Evolutionary conservation across 176 grass and related monocot species (phyloP).

Genomic region (Oryza officinalis): DNA sequence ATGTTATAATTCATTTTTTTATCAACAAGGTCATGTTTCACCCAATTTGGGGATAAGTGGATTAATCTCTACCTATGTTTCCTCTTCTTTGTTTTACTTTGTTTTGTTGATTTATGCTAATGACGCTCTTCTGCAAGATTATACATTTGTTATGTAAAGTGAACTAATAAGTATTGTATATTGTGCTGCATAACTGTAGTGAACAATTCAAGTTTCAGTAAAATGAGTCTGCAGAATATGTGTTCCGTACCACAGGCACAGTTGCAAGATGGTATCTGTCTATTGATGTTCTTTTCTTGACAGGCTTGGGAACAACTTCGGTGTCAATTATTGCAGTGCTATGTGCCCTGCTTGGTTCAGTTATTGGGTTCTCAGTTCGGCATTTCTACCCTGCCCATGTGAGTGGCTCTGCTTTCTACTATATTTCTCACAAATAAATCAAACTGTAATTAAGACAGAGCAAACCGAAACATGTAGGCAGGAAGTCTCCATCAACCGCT

Average conservation of each 20-base stretch:
- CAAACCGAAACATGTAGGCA: constrained; percentile 56
- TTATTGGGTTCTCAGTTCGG: constrained; percentile 41
- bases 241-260: background rate
- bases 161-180: background rate
- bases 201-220: background rate
- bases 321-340: constrained; percentile 39
- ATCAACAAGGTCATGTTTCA: background rate
- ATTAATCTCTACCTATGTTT: background rate
- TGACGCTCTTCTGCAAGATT: background rate
- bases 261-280: background rate
- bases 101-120: too few relatives aligned
- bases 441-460: constrained; percentile 11
- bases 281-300: constrained; percentile 6
- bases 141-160: background rate
- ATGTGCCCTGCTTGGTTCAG: constrained; percentile 35
- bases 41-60: background rate
- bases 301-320: constrained; percentile 35
- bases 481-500: constrained; percentile 61
- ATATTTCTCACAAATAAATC: background rate
- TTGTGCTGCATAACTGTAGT: background rate
- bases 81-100: too few relatives aligned
- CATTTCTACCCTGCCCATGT: constrained; percentile 46
- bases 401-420: constrained; percentile 34
- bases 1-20: background rate
- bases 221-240: background rate